phyloP scores from a whole-genome alignment of 2,329 filamentous ascomycete species.

The Alternaria alternata region DNA sequence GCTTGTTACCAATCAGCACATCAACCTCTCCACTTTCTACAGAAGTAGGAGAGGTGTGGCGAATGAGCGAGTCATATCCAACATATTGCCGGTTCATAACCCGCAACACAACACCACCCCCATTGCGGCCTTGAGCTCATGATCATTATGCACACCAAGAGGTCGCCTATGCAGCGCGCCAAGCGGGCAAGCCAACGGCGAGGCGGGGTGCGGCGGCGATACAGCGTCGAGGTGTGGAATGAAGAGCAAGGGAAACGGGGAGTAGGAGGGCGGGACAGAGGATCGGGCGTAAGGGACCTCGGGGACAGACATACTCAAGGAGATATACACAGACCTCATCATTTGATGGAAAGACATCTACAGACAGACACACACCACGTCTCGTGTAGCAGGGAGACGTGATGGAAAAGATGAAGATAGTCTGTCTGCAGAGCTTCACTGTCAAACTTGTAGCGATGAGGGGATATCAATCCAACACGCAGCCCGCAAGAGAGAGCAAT shows the following conservation, averaged over 20 bases:
- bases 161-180: constrained; percentile 17
- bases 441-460: constrained; percentile 36
- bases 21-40: constrained; percentile 30
- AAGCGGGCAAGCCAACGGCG: constrained; percentile 52
- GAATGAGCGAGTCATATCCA: constrained; percentile 55
- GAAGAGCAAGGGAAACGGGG: constrained; percentile 38
- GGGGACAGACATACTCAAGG: constrained; percentile 53
- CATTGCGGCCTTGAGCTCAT: constrained; percentile 38
- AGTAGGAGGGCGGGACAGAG: constrained; percentile 49
- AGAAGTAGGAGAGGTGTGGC: constrained; percentile 38
- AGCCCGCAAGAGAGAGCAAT: constrained; percentile 47
- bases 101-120: constrained; percentile 34
- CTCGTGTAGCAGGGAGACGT: constrained; percentile 6
- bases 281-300: constrained; percentile 55
- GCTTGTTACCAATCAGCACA: constrained; percentile 55
- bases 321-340: constrained; percentile 46
- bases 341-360: constrained; percentile 27
- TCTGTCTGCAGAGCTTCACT: constrained; percentile 17
- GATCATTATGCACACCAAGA: constrained; percentile 18
- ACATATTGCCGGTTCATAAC: constrained; percentile 52
- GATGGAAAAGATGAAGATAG: neutral
- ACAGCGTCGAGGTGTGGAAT: constrained; percentile 32
- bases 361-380: constrained; percentile 12
- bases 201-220: constrained; percentile 35
- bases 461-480: constrained; percentile 49